Percentiles rank a stretch among this genome's conserved stretches.
These are phyloP conservation scores for Pholiota adiposa DNA, from an alignment of 1,284 basidiomycete species.

Conservation along the genomic window DNA sequence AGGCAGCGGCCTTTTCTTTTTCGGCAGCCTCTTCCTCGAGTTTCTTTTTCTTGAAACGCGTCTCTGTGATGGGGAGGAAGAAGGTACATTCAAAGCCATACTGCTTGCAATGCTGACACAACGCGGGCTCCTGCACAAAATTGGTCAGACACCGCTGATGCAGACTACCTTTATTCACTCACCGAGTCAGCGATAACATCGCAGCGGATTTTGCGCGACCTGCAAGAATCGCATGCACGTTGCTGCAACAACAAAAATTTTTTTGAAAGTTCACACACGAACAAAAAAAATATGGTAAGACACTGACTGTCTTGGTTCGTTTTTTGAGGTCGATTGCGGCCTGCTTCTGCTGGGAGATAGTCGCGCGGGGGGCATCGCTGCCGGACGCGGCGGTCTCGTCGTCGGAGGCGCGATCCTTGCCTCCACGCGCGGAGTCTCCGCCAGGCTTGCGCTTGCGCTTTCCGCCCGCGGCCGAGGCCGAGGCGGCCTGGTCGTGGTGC, in stretches of 20 bases:
- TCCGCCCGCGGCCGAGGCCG: slow-evolving; percentile 34
- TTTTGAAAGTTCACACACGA: slow-evolving; percentile 14
- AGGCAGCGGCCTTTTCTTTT: slow-evolving; percentile 44
- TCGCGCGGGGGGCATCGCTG: slow-evolving; percentile 44
- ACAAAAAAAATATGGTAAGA: neutral
- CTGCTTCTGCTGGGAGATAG: slow-evolving; percentile 36
- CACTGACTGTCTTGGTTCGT: slow-evolving; percentile 80
- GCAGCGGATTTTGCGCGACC: slow-evolving; percentile 94
- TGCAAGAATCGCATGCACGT: slow-evolving; percentile 90
- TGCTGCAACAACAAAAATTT: slow-evolving; percentile 34
- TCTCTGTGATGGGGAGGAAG: slow-evolving; percentile 97
- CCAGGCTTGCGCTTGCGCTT: slow-evolving; percentile 73
- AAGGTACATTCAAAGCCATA: slow-evolving; percentile 94
- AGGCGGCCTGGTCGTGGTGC: slow-evolving; percentile 37
- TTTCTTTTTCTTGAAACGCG: slow-evolving; percentile 96
- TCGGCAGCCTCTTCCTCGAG: slow-evolving; percentile 63
- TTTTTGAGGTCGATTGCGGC: slow-evolving; percentile 68
- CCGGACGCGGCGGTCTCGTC: slow-evolving; percentile 57
- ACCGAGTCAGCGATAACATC: slow-evolving; percentile 72
- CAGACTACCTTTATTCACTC: slow-evolving; percentile 12
- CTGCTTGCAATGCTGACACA: slow-evolving; percentile 88
- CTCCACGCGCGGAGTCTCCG: slow-evolving; percentile 42
- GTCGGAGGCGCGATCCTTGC: slow-evolving; percentile 56
- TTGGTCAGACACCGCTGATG: slow-evolving; percentile 5
- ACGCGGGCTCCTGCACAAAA: slow-evolving; percentile 59